Conservation (phyloP, 2,329 filamentous ascomycete species). For the Cladophialophora chaetospira region DNA sequence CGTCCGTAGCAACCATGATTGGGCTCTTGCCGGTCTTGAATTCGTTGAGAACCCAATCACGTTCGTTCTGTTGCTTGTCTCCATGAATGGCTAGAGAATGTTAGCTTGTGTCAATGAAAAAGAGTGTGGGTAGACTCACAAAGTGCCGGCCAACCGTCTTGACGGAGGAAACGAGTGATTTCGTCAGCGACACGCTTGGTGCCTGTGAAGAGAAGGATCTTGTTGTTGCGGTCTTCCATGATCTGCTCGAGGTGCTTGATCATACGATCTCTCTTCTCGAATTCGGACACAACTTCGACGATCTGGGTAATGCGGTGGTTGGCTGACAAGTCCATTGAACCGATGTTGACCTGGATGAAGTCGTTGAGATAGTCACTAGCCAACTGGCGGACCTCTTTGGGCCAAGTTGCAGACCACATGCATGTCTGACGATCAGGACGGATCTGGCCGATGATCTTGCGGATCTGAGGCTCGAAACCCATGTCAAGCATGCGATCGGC, state of each 20-base stretch:
- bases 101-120: conserved; percentile 40
- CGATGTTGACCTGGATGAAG: conserved; percentile 99
- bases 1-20: conserved; percentile 99
- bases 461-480: conserved; percentile 99
- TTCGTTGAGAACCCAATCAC: conserved; percentile 98
- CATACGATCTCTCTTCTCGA: conserved; percentile 97
- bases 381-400: conserved; percentile 93
- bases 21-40: conserved; percentile 99
- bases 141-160: conserved; percentile 95
- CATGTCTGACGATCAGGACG: conserved; percentile 97
- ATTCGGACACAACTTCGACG: conserved; percentile 92
- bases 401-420: conserved; percentile 99
- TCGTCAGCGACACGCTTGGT: conserved; percentile 93
- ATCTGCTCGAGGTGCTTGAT: conserved; percentile 96
- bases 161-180: conserved; percentile 94
- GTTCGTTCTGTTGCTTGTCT: conserved; percentile 99
- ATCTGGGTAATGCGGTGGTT: conserved; percentile 98
- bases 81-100: conserved; percentile 79
- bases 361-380: conserved; percentile 88
- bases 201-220: conserved; percentile 87
- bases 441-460: conserved; percentile 97
- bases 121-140: conserved; percentile 61
- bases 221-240: conserved; percentile 95
- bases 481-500: conserved; percentile 99
- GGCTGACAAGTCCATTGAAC: conserved; percentile 91